phyloP scores from a whole-genome alignment of 106 monocot genomes.

The Dioscorea dumetorum region DNA sequence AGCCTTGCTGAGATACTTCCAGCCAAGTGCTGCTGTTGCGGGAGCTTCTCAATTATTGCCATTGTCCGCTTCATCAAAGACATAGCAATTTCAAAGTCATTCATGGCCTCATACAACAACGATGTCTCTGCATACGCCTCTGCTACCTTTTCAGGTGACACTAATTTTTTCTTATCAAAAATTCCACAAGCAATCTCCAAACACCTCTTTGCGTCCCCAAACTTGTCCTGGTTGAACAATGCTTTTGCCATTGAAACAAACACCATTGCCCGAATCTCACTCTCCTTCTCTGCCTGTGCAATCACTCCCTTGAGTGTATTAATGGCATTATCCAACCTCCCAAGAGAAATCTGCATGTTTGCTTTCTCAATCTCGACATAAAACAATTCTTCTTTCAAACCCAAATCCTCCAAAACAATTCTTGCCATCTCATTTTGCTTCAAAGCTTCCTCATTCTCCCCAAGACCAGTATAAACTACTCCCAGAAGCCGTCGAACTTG shows the following conservation, averaged over 20 bases:
- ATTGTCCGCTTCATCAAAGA: constrained; percentile 57
- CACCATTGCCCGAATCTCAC: constrained; percentile 63
- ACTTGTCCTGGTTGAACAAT: constrained; percentile 60
- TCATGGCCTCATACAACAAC: constrained; percentile 71
- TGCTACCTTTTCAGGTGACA: constrained; percentile 45
- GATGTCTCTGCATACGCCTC: constrained; percentile 69
- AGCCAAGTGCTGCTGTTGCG: constrained; percentile 68
- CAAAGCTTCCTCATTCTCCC: constrained; percentile 68
- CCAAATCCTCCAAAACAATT: constrained; percentile 70
- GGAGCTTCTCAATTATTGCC: constrained; percentile 56
- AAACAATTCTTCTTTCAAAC: constrained; percentile 40
- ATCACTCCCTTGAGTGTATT: constrained; percentile 43
- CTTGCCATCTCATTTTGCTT: constrained; percentile 75
- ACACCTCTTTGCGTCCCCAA: constrained; percentile 63
- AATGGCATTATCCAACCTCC: constrained; percentile 70
- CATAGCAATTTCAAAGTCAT: constrained; percentile 79
- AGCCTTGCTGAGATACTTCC: constrained; percentile 73
- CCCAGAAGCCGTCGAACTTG: constrained; percentile 66
- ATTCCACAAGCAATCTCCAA: constrained; percentile 49
- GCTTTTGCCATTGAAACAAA: constrained; percentile 81
- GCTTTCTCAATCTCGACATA: constrained; percentile 76
- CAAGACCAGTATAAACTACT: constrained; percentile 84
- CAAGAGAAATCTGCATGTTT: constrained; percentile 80
- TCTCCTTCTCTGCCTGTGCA: constrained; percentile 46
- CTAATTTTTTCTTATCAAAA: constrained; percentile 56